A percentile compares a stretch with the other conserved stretches of the same genome.
These are phyloP conservation scores for Ettlia oleoabundans DNA, from an alignment of 139 green algal genomes.

Conservation along the genomic window DNA sequence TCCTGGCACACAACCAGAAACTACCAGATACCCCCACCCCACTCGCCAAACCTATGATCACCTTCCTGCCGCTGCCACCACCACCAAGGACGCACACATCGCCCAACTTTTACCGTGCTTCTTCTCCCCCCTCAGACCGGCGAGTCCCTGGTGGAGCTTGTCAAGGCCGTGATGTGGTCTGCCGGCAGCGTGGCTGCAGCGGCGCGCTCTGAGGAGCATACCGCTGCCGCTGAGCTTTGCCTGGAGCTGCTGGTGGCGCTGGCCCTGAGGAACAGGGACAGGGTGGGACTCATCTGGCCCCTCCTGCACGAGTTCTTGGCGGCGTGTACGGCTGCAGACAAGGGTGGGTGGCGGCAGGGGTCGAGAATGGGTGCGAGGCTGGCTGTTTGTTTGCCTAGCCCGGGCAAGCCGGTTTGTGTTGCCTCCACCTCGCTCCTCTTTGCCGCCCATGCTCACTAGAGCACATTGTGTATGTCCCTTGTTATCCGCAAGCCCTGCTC, in stretches of 20 bases:
- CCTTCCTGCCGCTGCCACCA: too few relatives aligned
- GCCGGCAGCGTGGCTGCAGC: slow-evolving; percentile 53
- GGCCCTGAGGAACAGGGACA: slow-evolving; percentile 90
- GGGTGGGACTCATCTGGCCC: slow-evolving; percentile 85
- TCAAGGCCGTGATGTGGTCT: slow-evolving; percentile 79
- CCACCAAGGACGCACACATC: too few relatives aligned
- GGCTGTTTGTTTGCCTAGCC: too few relatives aligned
- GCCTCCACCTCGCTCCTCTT: too few relatives aligned
- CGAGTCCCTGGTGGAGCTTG: slow-evolving; percentile 82
- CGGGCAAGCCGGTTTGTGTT: too few relatives aligned
- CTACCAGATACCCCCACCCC: too few relatives aligned
- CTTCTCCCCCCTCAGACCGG: not conserved
- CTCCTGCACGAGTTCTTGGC: slow-evolving; percentile 78
- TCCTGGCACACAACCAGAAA: too few relatives aligned
- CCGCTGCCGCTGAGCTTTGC: slow-evolving; percentile 78
- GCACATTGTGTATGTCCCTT: too few relatives aligned
- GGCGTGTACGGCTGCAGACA: slow-evolving; percentile 1
- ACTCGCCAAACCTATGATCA: too few relatives aligned
- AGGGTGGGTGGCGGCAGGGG: slow-evolving; percentile 15
- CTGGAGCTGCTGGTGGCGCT: slow-evolving; percentile 91
- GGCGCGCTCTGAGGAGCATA: slow-evolving; percentile 53
- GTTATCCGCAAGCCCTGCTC: too few relatives aligned
- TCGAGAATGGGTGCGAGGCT: too few relatives aligned
- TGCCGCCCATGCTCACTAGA: too few relatives aligned
- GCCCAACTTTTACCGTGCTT: not conserved